A percentile compares a stretch with the other conserved stretches of the same genome.
Evolutionary conservation across 352 stramenopile species (phyloP).

Genomic region (Globisporangium megalacanthum): DNA sequence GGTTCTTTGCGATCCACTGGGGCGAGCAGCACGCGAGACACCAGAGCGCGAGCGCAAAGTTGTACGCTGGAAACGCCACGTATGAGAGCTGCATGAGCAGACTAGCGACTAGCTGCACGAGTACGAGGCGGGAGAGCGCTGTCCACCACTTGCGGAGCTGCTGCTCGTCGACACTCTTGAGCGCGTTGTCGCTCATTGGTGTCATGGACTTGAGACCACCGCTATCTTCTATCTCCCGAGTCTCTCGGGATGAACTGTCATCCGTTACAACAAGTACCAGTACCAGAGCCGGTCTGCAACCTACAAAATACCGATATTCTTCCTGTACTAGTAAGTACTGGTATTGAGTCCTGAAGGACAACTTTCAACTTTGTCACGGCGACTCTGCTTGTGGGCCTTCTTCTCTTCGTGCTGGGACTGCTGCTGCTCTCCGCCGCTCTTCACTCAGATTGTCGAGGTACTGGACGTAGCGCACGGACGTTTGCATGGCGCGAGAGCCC

Average conservation of each 20-base stretch:
- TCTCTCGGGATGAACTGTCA: too few relatives aligned
- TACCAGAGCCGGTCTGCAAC: too few relatives aligned
- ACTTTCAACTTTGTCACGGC: not conserved
- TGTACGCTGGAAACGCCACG: conserved; percentile 76
- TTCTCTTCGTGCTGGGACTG: not conserved
- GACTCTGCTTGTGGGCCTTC: not conserved
- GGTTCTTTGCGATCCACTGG: conserved; percentile 41
- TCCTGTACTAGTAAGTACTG: too few relatives aligned
- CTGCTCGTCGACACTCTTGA: not conserved
- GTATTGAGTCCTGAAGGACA: too few relatives aligned
- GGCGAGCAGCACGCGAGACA: conserved; percentile 49
- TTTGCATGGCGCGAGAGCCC: conserved; percentile 24
- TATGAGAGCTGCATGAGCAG: conserved; percentile 79
- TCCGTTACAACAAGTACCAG: too few relatives aligned
- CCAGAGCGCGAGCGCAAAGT: conserved; percentile 73
- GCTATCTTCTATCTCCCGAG: too few relatives aligned
- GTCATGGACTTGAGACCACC: not conserved
- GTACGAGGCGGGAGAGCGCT: conserved; percentile 26
- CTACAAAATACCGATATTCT: too few relatives aligned
- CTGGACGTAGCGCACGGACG: conserved; percentile 37
- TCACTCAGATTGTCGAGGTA: conserved; percentile 29
- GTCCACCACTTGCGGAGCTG: conserved; percentile 39
- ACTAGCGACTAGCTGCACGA: conserved; percentile 47
- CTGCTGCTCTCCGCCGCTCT: too few relatives aligned
- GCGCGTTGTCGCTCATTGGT: not conserved